phyloP scores from a whole-genome alignment of 192 early-diverging fungal genomes.

The Martensiomyces pterosporus region DNA sequence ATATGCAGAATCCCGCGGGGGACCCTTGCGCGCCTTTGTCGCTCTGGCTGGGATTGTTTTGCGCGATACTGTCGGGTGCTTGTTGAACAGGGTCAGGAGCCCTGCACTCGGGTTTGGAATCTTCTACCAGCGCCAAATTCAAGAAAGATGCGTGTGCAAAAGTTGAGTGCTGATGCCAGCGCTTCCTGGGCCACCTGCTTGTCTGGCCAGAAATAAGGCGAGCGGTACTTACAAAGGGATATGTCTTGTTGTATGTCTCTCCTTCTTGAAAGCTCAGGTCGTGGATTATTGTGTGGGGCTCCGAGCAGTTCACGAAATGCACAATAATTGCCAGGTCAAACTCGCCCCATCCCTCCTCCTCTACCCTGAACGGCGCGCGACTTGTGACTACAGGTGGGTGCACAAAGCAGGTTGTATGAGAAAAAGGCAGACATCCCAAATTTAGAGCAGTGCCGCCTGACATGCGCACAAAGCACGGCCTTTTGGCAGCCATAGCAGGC shows the following conservation, averaged over 20 bases:
- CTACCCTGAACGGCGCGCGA: conserved; percentile 34
- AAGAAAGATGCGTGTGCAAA: no score
- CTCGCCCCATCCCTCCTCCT: conserved; percentile 51
- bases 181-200: no score
- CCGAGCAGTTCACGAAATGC: conserved; percentile 27
- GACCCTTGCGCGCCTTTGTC: conserved; percentile 42
- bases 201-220: no score
- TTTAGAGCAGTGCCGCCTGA: no score
- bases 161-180: no score
- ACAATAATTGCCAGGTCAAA: conserved; percentile 43
- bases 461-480: no score
- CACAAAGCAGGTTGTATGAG: not conserved
- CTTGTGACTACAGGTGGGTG: conserved; percentile 19
- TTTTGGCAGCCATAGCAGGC: no score
- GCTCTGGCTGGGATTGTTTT: conserved; percentile 36
- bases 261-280: conserved; percentile 48
- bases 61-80: conserved; percentile 25
- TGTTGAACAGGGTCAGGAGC: conserved; percentile 35
- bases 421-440: no score
- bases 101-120: conserved; percentile 23
- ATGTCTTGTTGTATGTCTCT: conserved; percentile 23
- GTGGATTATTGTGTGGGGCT: conserved; percentile 31
- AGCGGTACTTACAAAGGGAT: conserved; percentile 9
- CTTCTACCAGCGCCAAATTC: no score
- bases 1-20: conserved; percentile 17